phyloP scores from a whole-genome alignment of 768 basidiomycete species.

The Pulveroboletus sp. region DNA sequence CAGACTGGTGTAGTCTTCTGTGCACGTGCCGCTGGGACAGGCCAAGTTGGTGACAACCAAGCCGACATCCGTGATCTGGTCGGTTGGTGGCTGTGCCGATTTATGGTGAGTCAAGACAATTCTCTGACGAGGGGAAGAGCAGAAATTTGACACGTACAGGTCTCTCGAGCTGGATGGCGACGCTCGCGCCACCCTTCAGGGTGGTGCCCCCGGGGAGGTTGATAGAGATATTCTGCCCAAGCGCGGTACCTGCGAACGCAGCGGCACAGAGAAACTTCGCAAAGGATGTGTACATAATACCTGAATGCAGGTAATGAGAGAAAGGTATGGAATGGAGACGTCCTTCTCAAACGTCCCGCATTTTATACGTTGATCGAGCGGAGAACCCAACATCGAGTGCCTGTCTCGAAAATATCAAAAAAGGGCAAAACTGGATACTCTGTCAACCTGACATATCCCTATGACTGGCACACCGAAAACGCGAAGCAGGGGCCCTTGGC shows the following conservation, averaged over 20 bases:
- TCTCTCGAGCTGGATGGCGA: constrained; percentile 40
- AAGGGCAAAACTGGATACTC: too few relatives aligned
- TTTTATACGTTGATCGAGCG: not conserved
- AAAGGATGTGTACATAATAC: constrained; percentile 10
- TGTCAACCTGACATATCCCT: too few relatives aligned
- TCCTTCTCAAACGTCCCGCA: not conserved
- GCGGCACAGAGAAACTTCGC: constrained; percentile 6
- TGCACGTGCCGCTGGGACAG: not conserved
- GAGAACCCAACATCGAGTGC: too few relatives aligned
- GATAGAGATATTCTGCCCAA: constrained; percentile 41
- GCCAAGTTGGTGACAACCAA: not conserved
- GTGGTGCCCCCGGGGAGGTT: constrained; percentile 33
- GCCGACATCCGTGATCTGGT: not conserved
- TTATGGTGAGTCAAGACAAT: not conserved
- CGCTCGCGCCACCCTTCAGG: constrained; percentile 31
- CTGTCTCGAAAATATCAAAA: too few relatives aligned
- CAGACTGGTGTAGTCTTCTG: not conserved
- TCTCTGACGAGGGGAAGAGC: too few relatives aligned
- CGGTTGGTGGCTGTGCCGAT: not conserved
- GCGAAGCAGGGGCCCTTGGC: too few relatives aligned
- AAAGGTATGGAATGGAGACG: not conserved
- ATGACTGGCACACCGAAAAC: too few relatives aligned
- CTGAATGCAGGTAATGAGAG: not conserved
- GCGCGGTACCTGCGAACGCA: constrained; percentile 15
- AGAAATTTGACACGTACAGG: constrained; percentile 31